Evolutionary conservation across 257 asterid species (phyloP).

Genomic region (Ballota nigra): DNA sequence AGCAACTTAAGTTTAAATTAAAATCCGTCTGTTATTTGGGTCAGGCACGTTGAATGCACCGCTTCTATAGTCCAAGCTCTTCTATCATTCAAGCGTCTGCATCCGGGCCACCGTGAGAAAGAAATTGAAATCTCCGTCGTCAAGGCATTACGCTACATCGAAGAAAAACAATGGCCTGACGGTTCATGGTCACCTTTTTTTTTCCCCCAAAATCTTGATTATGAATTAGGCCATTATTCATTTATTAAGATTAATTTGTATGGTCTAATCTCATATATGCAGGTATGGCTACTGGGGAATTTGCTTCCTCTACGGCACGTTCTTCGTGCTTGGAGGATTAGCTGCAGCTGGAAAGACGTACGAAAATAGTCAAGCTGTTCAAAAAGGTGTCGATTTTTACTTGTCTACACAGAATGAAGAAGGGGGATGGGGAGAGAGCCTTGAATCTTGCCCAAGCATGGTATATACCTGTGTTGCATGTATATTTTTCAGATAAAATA

Average conservation of each 20-base stretch:
- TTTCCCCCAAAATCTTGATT: no score
- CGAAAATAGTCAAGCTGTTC: slow-evolving; percentile 45
- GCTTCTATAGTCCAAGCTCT: slow-evolving; percentile 54
- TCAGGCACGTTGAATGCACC: slow-evolving; percentile 65
- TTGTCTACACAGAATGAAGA: slow-evolving; percentile 63
- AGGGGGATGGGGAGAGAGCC: slow-evolving; percentile 92
- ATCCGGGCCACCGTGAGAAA: slow-evolving; percentile 65
- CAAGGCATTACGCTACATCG: slow-evolving; percentile 46
- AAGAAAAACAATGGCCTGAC: slow-evolving; percentile 56
- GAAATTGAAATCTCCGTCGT: slow-evolving; percentile 57
- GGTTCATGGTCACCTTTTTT: slow-evolving; percentile 61
- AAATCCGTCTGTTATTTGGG: background rate
- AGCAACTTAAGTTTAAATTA: background rate
- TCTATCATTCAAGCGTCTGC: slow-evolving; percentile 47
- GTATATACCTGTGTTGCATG: slow-evolving; percentile 27
- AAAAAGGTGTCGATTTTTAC: slow-evolving; percentile 55
- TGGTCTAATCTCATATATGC: background rate
- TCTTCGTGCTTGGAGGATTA: slow-evolving; percentile 52
- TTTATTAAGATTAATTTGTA: no score
- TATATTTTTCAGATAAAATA: background rate
- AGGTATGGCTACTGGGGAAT: slow-evolving; percentile 90
- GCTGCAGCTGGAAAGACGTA: slow-evolving; percentile 55
- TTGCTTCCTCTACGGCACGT: slow-evolving; percentile 73
- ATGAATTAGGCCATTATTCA: background rate
- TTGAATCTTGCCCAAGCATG: slow-evolving; percentile 79